Conservation (phyloP, 768 basidiomycete genomes). For the Rhodotorula paludigena region DNA sequence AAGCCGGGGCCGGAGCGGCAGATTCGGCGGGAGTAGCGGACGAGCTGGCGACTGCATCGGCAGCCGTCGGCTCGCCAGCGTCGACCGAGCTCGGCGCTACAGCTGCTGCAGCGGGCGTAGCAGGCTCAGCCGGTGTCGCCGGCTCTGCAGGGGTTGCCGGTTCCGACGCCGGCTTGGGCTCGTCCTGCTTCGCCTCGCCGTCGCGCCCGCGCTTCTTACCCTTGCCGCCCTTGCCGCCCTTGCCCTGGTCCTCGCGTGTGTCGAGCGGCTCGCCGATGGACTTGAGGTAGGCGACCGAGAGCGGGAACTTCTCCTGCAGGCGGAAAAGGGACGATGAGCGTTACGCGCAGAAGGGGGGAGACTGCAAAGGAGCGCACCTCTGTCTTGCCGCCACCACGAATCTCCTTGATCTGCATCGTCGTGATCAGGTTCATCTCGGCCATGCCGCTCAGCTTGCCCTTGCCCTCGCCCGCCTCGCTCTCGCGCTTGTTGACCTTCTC, state of each 20-base stretch:
- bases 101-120: background rate
- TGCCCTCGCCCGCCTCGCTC: slow-evolving; percentile 59
- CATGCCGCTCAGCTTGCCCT: slow-evolving; percentile 58
- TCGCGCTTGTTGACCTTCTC: slow-evolving; percentile 56
- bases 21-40: background rate
- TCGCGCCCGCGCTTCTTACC: slow-evolving; percentile 23
- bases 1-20: background rate
- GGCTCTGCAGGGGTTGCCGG: background rate
- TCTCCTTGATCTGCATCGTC: slow-evolving; percentile 17
- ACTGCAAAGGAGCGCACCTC: slow-evolving; percentile 12
- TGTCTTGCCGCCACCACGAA: slow-evolving; percentile 25
- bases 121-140: background rate
- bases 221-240: slow-evolving; percentile 3
- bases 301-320: slow-evolving; percentile 32
- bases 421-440: slow-evolving; percentile 24
- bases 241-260: slow-evolving; percentile 24
- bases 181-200: slow-evolving; percentile 5
- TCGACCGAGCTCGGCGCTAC: background rate
- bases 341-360: background rate
- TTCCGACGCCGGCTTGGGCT: background rate
- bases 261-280: slow-evolving; percentile 37
- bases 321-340: no score
- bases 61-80: background rate
- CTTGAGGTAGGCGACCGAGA: slow-evolving; percentile 19
- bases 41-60: background rate